phyloP scores from a whole-genome alignment of 1,284 basidiomycete species.

The Cutaneotrichosporon sp. region DNA sequence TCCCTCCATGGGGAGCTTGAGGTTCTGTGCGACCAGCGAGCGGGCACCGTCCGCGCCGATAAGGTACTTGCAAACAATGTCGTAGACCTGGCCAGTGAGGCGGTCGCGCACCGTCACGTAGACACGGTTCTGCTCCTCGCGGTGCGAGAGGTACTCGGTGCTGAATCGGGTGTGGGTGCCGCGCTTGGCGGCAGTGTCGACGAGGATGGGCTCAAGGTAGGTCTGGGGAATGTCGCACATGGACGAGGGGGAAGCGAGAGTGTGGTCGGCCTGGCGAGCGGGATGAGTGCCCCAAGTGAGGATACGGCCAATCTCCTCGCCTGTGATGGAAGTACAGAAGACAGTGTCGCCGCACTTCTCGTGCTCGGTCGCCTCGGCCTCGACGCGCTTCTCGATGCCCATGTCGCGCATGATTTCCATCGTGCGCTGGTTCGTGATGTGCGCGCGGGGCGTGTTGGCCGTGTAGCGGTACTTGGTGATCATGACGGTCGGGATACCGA shows the following conservation, averaged over 20 bases:
- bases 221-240: slow-evolving; percentile 21
- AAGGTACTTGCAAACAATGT: slow-evolving; percentile 16
- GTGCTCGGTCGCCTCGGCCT: slow-evolving; percentile 16
- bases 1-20: slow-evolving; percentile 9
- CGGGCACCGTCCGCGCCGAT: slow-evolving; percentile 16
- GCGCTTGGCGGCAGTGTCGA: slow-evolving; percentile 8
- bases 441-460: slow-evolving; percentile 17
- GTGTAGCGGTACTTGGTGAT: slow-evolving; percentile 14
- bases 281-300: slow-evolving; percentile 18
- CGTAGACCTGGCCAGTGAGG: slow-evolving; percentile 10
- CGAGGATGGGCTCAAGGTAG: slow-evolving; percentile 18
- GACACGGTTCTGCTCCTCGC: slow-evolving; percentile 11
- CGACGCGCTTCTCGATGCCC: slow-evolving; percentile 11
- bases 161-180: slow-evolving; percentile 16
- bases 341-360: slow-evolving; percentile 17
- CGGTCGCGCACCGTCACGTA: slow-evolving; percentile 14
- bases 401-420: slow-evolving; percentile 20
- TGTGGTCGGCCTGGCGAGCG: slow-evolving; percentile 13
- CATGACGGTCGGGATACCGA: slow-evolving; percentile 11
- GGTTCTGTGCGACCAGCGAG: slow-evolving; percentile 12
- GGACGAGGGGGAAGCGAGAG: slow-evolving; percentile 9
- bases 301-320: slow-evolving; percentile 18
- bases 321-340: slow-evolving; percentile 14
- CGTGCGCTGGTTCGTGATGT: slow-evolving; percentile 18
- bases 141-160: slow-evolving; percentile 18